Percentiles rank a stretch among this genome's conserved stretches.
Evolutionary conservation across 2,329 filamentous ascomycete species (phyloP).

Genomic region (Ploettnerulaceae sp.): DNA sequence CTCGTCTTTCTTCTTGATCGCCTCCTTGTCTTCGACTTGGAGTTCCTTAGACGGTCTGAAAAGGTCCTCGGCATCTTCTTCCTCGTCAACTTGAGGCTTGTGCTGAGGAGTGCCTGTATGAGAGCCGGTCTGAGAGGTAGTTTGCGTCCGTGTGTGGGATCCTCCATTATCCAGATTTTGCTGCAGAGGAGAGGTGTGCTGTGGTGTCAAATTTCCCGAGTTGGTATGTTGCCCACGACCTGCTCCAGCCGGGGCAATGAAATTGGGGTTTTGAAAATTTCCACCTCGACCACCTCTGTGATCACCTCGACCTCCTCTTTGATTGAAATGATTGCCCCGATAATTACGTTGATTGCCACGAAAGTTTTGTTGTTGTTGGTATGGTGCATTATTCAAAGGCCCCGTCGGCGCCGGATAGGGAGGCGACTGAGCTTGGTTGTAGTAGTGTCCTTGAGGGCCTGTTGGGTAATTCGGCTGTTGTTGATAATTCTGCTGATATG

Average conservation of each 20-base stretch:
- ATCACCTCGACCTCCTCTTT: constrained; percentile 37
- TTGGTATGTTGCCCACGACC: constrained; percentile 43
- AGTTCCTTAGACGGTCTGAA: constrained; percentile 61
- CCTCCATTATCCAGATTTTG: constrained; percentile 24
- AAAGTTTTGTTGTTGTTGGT: constrained; percentile 34
- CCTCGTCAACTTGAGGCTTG: constrained; percentile 32
- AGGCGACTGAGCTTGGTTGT: constrained; percentile 40
- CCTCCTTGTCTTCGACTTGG: constrained; percentile 54
- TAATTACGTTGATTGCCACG: constrained; percentile 50
- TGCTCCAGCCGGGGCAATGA: constrained; percentile 56
- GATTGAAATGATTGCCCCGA: constrained; percentile 53
- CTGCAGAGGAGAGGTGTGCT: constrained; percentile 32
- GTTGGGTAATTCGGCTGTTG: constrained; percentile 53
- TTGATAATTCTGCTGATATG: constrained; percentile 59
- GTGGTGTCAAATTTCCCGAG: constrained; percentile 34
- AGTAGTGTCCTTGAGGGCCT: constrained; percentile 51
- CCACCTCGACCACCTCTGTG: constrained; percentile 51
- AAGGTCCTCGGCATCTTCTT: constrained; percentile 52
- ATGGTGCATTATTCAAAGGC: constrained; percentile 50
- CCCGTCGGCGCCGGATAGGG: constrained; percentile 51
- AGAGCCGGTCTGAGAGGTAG: constrained; percentile 19
- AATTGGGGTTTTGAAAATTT: constrained; percentile 65
- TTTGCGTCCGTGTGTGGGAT: constrained; percentile 17
- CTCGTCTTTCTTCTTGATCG: constrained; percentile 44
- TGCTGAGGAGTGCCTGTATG: constrained; percentile 31